Evolutionary conservation across 1,284 basidiomycete species (phyloP), one percentile per base, ranked within the genome.

Genomic region (Ganoderma lingzhi): DNA sequence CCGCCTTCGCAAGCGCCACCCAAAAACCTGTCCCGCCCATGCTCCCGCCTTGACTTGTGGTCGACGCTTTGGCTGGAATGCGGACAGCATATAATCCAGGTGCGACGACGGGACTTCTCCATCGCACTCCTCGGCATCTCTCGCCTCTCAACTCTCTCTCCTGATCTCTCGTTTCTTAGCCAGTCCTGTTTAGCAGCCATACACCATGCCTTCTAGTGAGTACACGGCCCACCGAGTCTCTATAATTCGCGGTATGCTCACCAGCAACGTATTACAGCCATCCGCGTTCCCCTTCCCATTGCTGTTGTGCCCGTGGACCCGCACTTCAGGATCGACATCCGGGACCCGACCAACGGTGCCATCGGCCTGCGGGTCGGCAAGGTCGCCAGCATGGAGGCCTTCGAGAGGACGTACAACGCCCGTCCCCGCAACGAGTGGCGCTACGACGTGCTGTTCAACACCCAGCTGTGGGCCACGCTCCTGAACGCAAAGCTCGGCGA

Each of bases 111-210:
- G 30, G 6, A 19, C 30, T 56, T 14, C 30, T 14, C 5, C 53
- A 35, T 35, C 53, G 53, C 53, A 56, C 53, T 56, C 53, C 30
- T 35, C 30, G 28, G 53, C 53, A 56, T 56, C 30, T 56, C 53
- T 30, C 53, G 30, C 17, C 53, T 56, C 53, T 35, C 53, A 32
- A 5, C 30, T 30, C 53, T 23, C 23, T 23, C 23, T 23, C 23
- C 23, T 23, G 23, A 23, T 23, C 23, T 23, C 23, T 23, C 23
- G 23, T 1, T 1, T 23, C 17, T 5, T 30, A 56, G 5, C 53
- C 30, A 28, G 23, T 51, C 53, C 6, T 35, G 15, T 28, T 4
- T 53, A 53, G 12, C 6, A 14, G 10, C 23, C 10, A 12, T 3
- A 14, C 48, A 56, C 15, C 30, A 35, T 30, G 28, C 30, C 30